Evolutionary conservation across 495 filamentous ascomycete genomes (phyloP).

Genomic region (Oleoguttula mirabilis): DNA sequence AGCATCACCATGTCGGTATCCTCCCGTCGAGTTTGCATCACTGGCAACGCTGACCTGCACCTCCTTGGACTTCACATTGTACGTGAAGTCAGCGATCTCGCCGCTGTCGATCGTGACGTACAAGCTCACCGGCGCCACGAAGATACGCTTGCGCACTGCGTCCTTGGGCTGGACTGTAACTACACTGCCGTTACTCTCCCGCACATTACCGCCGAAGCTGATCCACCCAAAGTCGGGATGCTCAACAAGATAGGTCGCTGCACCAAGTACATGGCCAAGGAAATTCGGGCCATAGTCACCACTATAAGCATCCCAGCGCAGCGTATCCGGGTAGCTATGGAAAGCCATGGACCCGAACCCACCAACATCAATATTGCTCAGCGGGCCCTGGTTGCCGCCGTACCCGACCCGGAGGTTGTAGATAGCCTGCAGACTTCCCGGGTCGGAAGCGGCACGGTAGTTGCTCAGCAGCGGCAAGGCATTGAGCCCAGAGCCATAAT

Average conservation of each 20-base stretch:
- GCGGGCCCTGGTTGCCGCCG: constrained; percentile 36
- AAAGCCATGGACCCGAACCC: constrained; percentile 41
- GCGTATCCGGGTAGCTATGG: constrained; percentile 40
- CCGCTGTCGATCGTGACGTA: constrained; percentile 34
- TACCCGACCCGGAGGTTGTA: constrained; percentile 36
- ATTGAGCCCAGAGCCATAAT: constrained; percentile 45
- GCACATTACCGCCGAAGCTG: constrained; percentile 34
- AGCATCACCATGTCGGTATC: no score
- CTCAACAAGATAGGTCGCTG: constrained; percentile 34
- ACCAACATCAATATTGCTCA: constrained; percentile 39
- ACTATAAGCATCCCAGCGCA: constrained; percentile 41
- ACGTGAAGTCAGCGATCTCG: no score
- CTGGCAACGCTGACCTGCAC: no score
- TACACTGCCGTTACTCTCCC: background rate
- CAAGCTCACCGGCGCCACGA: constrained; percentile 34
- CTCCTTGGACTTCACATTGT: no score
- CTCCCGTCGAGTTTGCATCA: no score
- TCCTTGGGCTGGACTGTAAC: constrained; percentile 30
- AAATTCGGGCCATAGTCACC: constrained; percentile 44
- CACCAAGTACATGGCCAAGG: constrained; percentile 35
- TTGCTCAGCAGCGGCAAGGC: constrained; percentile 37
- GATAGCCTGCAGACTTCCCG: constrained; percentile 1
- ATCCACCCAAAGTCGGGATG: constrained; percentile 32
- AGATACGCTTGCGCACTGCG: constrained; percentile 33
- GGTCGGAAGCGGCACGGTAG: constrained; percentile 33